phyloP scores from a whole-genome alignment of 352 stramenopile genomes.

The Nothophytophthora sp. region DNA sequence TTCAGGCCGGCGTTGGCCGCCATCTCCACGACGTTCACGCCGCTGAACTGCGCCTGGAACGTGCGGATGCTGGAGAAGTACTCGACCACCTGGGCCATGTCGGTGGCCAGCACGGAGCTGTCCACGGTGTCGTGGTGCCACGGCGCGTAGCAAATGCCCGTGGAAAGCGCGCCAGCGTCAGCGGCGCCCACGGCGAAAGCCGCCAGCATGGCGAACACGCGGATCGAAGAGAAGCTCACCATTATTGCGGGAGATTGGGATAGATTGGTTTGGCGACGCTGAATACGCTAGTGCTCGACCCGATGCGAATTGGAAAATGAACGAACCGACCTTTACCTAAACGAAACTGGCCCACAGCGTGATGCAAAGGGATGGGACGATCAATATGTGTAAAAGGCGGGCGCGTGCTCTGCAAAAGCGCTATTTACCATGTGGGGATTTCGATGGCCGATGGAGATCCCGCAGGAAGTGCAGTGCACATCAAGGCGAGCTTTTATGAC shows the following conservation, averaged over 20 bases:
- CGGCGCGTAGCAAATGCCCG: slow-evolving; percentile 61
- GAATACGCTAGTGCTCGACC: slow-evolving; percentile 11
- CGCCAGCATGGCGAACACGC: slow-evolving; percentile 16
- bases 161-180: slow-evolving; percentile 13
- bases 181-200: slow-evolving; percentile 12
- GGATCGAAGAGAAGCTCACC: slow-evolving; percentile 16
- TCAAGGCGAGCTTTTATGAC: slow-evolving; percentile 16
- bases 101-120: slow-evolving; percentile 24
- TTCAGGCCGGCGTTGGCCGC: slow-evolving; percentile 45
- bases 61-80: slow-evolving; percentile 69
- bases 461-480: slow-evolving; percentile 26
- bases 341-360: slow-evolving; percentile 2
- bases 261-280: no score
- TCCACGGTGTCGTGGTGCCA: slow-evolving; percentile 51
- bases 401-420: no score
- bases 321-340: slow-evolving; percentile 9
- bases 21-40: slow-evolving; percentile 49
- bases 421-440: no score
- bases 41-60: slow-evolving; percentile 61
- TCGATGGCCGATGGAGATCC: no score
- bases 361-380: slow-evolving; percentile 16
- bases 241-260: slow-evolving; percentile 15
- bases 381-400: slow-evolving; percentile 1
- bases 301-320: slow-evolving; percentile 28
- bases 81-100: slow-evolving; percentile 36